These are phyloP conservation scores for Metschnikowia aberdeeniae DNA, from an alignment of 805 yeast species.

Conservation along the genomic window DNA sequence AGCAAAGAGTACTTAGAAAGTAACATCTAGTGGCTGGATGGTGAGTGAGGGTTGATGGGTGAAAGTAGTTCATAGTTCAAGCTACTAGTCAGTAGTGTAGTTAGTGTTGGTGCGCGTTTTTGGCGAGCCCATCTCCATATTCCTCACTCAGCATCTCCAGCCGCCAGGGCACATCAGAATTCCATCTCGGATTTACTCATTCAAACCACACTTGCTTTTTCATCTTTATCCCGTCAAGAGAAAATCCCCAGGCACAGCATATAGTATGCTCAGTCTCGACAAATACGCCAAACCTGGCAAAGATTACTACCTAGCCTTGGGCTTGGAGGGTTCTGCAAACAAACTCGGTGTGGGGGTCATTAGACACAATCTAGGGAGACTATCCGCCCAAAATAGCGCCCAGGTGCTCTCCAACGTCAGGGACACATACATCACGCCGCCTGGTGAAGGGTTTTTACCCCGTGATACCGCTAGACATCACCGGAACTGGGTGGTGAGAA, in stretches of 20 bases:
- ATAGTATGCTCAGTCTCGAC: slow-evolving; percentile 40
- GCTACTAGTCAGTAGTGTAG: no score
- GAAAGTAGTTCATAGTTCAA: no score
- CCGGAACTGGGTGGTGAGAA: slow-evolving; percentile 85
- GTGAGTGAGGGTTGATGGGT: no score
- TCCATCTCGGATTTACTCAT: no score
- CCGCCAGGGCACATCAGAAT: no score
- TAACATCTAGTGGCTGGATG: no score
- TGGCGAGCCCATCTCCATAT: no score
- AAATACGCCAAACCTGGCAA: slow-evolving; percentile 38
- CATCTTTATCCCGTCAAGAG: no score
- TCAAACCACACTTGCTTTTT: neutral
- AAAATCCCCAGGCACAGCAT: no score
- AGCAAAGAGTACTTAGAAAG: no score
- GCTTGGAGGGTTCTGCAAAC: slow-evolving; percentile 96
- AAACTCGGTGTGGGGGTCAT: slow-evolving; percentile 93
- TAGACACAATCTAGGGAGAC: slow-evolving; percentile 62
- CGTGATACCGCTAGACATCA: slow-evolving; percentile 97
- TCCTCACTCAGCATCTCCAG: no score
- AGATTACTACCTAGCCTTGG: slow-evolving; percentile 67
- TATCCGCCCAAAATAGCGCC: slow-evolving; percentile 58
- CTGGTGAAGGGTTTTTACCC: slow-evolving; percentile 97
- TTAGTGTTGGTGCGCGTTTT: no score
- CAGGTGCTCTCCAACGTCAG: slow-evolving; percentile 82
- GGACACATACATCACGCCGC: slow-evolving; percentile 94